These are phyloP conservation scores for Penicillium roqueforti DNA, from an alignment of 495 filamentous ascomycete genomes.

Conservation along the genomic window DNA sequence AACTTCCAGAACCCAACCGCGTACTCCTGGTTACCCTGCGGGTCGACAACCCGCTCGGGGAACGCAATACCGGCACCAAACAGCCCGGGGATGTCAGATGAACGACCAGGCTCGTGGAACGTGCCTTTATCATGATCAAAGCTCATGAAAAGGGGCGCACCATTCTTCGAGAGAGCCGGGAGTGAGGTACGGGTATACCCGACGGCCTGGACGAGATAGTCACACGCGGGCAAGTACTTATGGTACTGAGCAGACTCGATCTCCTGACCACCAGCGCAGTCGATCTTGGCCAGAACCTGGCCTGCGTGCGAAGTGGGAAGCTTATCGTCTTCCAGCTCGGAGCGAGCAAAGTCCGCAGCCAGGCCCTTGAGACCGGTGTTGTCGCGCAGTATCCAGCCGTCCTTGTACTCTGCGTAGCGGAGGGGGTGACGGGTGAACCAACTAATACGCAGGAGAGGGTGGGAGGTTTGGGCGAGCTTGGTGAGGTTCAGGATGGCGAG, in stretches of 20 bases:
- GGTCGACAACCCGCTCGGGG: constrained; percentile 57
- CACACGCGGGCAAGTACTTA: constrained; percentile 44
- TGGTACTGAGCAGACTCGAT: constrained; percentile 37
- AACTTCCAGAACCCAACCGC: constrained; percentile 62
- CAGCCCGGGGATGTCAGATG: constrained; percentile 43
- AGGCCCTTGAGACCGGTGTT: constrained; percentile 62
- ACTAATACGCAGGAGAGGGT: constrained; percentile 51
- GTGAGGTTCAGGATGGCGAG: constrained; percentile 58
- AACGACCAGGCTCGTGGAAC: constrained; percentile 39
- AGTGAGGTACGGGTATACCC: constrained; percentile 49
- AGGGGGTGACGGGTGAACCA: constrained; percentile 59
- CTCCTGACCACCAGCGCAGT: constrained; percentile 39
- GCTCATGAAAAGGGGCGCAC: constrained; percentile 30
- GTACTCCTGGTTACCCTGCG: constrained; percentile 56
- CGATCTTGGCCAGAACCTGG: constrained; percentile 47
- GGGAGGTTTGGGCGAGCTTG: constrained; percentile 44
- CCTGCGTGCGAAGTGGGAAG: constrained; percentile 47
- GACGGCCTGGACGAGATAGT: constrained; percentile 52
- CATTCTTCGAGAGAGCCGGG: constrained; percentile 37
- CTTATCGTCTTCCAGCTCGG: constrained; percentile 49
- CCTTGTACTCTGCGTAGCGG: constrained; percentile 57
- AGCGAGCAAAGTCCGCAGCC: constrained; percentile 54
- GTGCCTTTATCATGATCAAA: constrained; percentile 49
- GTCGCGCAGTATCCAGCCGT: constrained; percentile 59
- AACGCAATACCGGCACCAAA: constrained; percentile 60